Percentiles rank a stretch among this genome's conserved stretches.
Conservation (phyloP, 2,329 filamentous ascomycete genomes). For the Aspergillus novoparasiticus region DNA sequence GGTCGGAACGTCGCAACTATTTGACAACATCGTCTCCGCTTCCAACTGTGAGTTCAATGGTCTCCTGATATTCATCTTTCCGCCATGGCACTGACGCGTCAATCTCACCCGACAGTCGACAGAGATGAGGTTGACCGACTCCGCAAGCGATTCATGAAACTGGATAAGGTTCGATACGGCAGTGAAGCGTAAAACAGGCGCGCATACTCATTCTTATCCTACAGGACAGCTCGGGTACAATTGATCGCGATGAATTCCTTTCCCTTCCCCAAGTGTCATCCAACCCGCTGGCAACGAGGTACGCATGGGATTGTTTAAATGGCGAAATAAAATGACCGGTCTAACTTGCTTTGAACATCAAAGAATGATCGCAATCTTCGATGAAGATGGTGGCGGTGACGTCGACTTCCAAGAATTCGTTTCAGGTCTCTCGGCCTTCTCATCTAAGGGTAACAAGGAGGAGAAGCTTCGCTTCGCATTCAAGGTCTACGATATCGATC, state of each 20-base stretch:
- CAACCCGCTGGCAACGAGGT: conserved; percentile 95
- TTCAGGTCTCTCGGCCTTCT: conserved; percentile 90
- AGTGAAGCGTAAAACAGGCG: not conserved
- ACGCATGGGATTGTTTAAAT: conserved; percentile 25
- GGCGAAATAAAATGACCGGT: not conserved
- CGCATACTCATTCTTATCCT: not conserved
- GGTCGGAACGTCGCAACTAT: conserved; percentile 64
- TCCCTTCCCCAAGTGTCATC: conserved; percentile 96
- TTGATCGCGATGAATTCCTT: conserved; percentile 97
- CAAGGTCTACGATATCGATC: conserved; percentile 99
- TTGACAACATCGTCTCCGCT: conserved; percentile 94
- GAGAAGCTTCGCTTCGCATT: conserved; percentile 98
- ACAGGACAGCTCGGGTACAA: conserved; percentile 95
- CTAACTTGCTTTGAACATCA: not conserved
- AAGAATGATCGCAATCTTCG: conserved; percentile 98
- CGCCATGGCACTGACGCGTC: conserved; percentile 3
- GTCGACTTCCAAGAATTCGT: conserved; percentile 99
- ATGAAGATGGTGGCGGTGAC: conserved; percentile 95
- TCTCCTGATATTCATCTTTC: not conserved
- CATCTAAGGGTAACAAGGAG: conserved; percentile 97
- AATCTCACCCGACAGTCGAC: conserved; percentile 68
- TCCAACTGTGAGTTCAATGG: conserved; percentile 78
- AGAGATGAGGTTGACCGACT: conserved; percentile 95
- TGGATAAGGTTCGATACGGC: conserved; percentile 74
- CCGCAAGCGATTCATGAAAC: conserved; percentile 97